Base-by-base conservation (phyloP, 352 stramenopile species). In the Phytophthora quininea region DNA sequence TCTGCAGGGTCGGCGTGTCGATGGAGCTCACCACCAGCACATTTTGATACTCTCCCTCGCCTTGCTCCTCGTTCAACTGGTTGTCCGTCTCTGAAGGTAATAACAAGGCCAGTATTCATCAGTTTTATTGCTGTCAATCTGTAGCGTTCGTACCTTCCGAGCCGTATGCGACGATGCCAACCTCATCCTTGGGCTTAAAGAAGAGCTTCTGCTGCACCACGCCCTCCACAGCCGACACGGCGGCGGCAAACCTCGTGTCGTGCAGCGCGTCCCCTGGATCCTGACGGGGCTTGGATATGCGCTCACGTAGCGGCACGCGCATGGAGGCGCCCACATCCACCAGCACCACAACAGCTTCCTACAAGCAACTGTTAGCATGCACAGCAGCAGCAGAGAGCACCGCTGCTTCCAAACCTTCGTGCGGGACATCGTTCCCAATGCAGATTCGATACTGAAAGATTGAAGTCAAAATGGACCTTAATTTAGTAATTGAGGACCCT, bases 201-300 rank as follows among this genome's bases (percentile, higher is more conserved):
- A 93, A 90, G 27, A 95, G 67, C 85, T 94, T 94, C 67, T 94
- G 84, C 62, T 92, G 84, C 11, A 93, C 52, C 11, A 93, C 58
- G 12, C 58, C 77, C 50, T 94, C 80, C 9, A 94, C 77, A 1
- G 84, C 80, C 1, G 73, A 64, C 7, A 90, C 52, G 0, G 86
- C 84, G 0, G 82, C 84, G 3, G 83, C 79, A 61, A 94, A 90
- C 59, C 84, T 81, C 40, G 79, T 89, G 46, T 69, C 66, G 48
- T 78, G 70, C 32, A 78, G 59, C 29, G 71, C 54, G 29, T 67
- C 68, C 42, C 30, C 33, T 9, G 43, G 33, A 10, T 64, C 58
- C 14, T 24, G 58, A 59, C 52, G 50, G 56, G 49, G 54, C 40
- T n/a, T 73, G 11, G 55, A 19, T 45, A 63, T 38, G 54, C 79